Evolutionary conservation across 2,329 filamentous ascomycete species (phyloP), one percentile per base, ranked within the genome.

Genomic region (Lanzia echinophila): DNA sequence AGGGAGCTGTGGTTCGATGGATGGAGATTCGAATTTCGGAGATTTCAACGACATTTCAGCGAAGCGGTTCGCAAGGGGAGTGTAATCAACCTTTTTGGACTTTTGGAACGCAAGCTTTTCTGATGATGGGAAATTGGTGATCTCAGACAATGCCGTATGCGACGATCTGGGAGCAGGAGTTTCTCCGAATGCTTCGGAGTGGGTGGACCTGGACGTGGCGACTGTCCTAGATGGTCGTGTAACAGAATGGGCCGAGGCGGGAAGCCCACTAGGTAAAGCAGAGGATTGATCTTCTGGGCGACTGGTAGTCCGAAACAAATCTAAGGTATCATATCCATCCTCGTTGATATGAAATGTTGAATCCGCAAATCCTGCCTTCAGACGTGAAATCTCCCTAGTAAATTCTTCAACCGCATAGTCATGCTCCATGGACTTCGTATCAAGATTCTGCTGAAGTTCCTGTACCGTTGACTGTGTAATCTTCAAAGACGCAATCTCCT

Each of bases 401-500:
- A 60, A 58, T 13, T 57, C 54, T 17, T 57, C 54, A 5, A 64
- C 55, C 20, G 50, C 55, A 20, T 54, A 32, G 38, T 60, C 60
- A 53, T 64, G 58, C 34, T 63, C 59, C 24, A 36, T 38, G 12
- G 43, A 46, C 43, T 60, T 62, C 20, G 56, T 54, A 20, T 59
- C 50, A 28, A 64, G 39, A 24, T 52, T 36, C 17, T 58, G 49
- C 39, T 61, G 52, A n/a, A 62, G 48, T 24, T 62, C 57, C 31
- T 54, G 46, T 15, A 44, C 34, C 10, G 45, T 58, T 17, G 55
- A 53, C 8, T 62, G 55, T 24, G 57, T 47, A 11, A 55, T 53
- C 62, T 76, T 77, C 2, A 82, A 67, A 1, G 67, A 67, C 55
- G 71, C 72, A 38, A 82, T 66, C 58, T 80, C 76, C 59, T 75